phyloP scores from a whole-genome alignment of 192 early-diverging fungal genomes.

The Coemansia sp. region DNA sequence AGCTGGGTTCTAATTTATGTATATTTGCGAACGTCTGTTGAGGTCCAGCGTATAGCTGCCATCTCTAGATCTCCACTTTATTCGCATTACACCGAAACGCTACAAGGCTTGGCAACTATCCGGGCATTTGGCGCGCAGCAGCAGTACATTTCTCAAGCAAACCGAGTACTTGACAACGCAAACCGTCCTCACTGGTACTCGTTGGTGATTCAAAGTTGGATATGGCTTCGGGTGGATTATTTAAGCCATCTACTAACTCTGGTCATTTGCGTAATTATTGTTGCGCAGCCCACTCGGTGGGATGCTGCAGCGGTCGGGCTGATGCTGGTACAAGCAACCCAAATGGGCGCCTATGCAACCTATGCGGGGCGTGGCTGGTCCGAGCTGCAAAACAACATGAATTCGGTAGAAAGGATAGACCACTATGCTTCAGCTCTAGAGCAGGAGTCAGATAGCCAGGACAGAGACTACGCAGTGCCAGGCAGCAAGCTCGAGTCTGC shows the following conservation, averaged over 20 bases:
- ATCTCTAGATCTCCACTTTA: slow-evolving; percentile 79
- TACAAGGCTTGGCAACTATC: slow-evolving; percentile 82
- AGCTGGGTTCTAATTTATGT: slow-evolving; percentile 73
- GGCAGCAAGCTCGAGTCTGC: not conserved
- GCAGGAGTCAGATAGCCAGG: slow-evolving; percentile 15
- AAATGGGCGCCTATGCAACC: slow-evolving; percentile 42
- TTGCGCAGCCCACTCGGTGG: slow-evolving; percentile 35
- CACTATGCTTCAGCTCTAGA: slow-evolving; percentile 34
- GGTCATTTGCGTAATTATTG: slow-evolving; percentile 29
- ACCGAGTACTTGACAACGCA: slow-evolving; percentile 29
- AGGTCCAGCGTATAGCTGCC: slow-evolving; percentile 87
- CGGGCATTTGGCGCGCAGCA: slow-evolving; percentile 64
- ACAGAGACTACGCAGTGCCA: not conserved
- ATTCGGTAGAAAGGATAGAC: slow-evolving; percentile 40
- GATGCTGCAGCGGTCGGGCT: slow-evolving; percentile 46
- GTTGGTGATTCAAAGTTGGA: slow-evolving; percentile 35
- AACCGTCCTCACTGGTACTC: slow-evolving; percentile 48
- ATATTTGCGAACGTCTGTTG: slow-evolving; percentile 78
- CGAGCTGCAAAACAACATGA: slow-evolving; percentile 53
- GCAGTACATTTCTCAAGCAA: slow-evolving; percentile 15
- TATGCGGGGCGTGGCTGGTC: slow-evolving; percentile 51
- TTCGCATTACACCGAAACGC: slow-evolving; percentile 74
- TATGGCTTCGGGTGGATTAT: slow-evolving; percentile 44
- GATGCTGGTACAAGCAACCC: slow-evolving; percentile 41
- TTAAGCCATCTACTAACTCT: slow-evolving; percentile 29